Base-by-base conservation (phyloP, 805 yeast species). In the Monosporozyma servazzii region DNA sequence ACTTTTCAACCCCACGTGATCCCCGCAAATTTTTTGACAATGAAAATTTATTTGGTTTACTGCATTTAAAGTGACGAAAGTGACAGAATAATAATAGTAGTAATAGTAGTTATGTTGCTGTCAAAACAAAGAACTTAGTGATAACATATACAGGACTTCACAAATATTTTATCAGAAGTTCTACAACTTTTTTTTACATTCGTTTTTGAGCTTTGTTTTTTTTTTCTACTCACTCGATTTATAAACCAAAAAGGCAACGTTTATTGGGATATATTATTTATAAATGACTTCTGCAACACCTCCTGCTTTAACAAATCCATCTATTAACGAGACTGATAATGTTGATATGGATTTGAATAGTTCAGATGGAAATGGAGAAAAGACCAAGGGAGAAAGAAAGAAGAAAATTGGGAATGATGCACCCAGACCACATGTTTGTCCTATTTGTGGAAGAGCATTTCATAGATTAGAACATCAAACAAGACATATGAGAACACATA, bases 401-500 rank as follows among this genome's bases (percentile, higher is more conserved):
- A 51, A 51, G 45, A 52, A 43, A 31, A 36, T 36, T 15, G 62
- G 59, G 9, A 54, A 53, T 7, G 64, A 62, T n/a, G 65, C 67
- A 27, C 69, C 70, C 39, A 57, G 79, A 66, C 90, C 90, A 1
- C 84, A 82, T 67, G 80, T 82, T 54, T 84, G 91, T 62, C 84
- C 88, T 3, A 74, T 82, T 62, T 84, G 91, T 63, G 79, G 78
- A 40, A 81, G 84, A 65, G 88, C 87, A 0, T 84, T 84, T 63
- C 88, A 83, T 62, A 72, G 91, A 52, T 65, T 84, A 43, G 91
- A 84, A 60, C 91, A 84, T 66, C 88, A 83, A 62, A 83, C 89
- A 8, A 75, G 91, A 60, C 91, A 84, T 60, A 82, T 84, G 53
- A 71, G 90, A 60, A 84, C 89, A 11, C 91, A 84, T 61, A 84